Percentiles rank a stretch among this genome's conserved stretches.
Evolutionary conservation across 2,329 filamentous ascomycete species (phyloP).

Genomic region (Stagonosporopsis rhizophila): DNA sequence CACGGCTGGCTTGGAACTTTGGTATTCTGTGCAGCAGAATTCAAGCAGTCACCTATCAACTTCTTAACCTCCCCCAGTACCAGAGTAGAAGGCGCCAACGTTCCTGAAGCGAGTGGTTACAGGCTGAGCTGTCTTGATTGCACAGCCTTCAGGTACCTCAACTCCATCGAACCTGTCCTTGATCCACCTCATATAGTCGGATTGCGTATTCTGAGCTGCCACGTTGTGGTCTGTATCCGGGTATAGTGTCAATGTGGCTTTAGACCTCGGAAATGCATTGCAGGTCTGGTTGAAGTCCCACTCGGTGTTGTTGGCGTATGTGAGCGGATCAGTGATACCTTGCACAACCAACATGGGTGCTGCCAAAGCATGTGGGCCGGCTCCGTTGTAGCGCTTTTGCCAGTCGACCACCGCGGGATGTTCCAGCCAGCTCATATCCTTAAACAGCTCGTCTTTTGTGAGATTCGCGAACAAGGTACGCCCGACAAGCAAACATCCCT

Average conservation of each 20-base stretch:
- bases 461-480: conserved; percentile 27
- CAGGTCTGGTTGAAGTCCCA: conserved; percentile 32
- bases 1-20: neutral
- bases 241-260: conserved; percentile 24
- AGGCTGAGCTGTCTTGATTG: conserved; percentile 16
- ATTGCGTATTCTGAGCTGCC: conserved; percentile 12
- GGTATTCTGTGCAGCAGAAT: too few species aligned
- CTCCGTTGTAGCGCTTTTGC: conserved; percentile 33
- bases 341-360: conserved; percentile 32
- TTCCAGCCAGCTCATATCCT: conserved; percentile 25
- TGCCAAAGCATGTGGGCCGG: conserved; percentile 29
- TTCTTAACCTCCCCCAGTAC: neutral
- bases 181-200: conserved; percentile 25
- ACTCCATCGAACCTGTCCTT: conserved; percentile 22
- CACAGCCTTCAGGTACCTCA: conserved; percentile 14
- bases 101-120: conserved; percentile 14
- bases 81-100: conserved; percentile 8
- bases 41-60: neutral
- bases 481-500: conserved; percentile 25
- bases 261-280: conserved; percentile 17
- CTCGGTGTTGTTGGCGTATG: conserved; percentile 29
- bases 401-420: conserved; percentile 26
- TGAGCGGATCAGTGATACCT: conserved; percentile 20
- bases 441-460: conserved; percentile 23
- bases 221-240: conserved; percentile 28